phyloP scores from a whole-genome alignment of 1,284 basidiomycete species.

The Cryptococcus sp. region DNA sequence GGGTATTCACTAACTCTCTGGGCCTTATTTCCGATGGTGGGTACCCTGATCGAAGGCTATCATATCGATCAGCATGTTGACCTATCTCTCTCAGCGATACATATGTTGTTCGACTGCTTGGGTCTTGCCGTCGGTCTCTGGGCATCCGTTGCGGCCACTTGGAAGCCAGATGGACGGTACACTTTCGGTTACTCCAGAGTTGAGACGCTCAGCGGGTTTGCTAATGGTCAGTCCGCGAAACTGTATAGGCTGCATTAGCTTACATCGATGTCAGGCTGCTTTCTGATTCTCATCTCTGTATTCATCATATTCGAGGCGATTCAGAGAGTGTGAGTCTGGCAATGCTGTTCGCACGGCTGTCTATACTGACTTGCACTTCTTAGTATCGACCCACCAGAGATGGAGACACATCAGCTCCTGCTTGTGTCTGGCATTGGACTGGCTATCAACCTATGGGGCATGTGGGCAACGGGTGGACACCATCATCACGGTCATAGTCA shows the following conservation, averaged over 20 bases:
- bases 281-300: conserved; percentile 92
- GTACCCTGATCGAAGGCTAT: conserved; percentile 29
- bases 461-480: conserved; percentile 98
- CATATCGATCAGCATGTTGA: background rate
- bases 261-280: conserved; percentile 57
- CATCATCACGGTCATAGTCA: conserved; percentile 67
- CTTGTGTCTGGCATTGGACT: conserved; percentile 87
- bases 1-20: conserved; percentile 95
- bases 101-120: conserved; percentile 99
- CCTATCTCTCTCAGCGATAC: conserved; percentile 70
- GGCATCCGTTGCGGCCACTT: conserved; percentile 96
- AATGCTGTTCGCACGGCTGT: no score
- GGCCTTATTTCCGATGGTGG: conserved; percentile 95
- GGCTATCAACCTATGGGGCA: conserved; percentile 93
- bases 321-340: conserved; percentile 74
- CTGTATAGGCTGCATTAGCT: background rate
- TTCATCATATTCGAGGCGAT: conserved; percentile 99
- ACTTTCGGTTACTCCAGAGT: conserved; percentile 98
- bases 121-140: conserved; percentile 94
- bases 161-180: conserved; percentile 91
- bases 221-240: conserved; percentile 67
- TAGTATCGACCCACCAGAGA: conserved; percentile 92
- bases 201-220: conserved; percentile 97
- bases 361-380: background rate
- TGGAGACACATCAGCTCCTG: conserved; percentile 93